phyloP scores from a whole-genome alignment of 805 yeast species.

The Hanseniaspora thailandica region DNA sequence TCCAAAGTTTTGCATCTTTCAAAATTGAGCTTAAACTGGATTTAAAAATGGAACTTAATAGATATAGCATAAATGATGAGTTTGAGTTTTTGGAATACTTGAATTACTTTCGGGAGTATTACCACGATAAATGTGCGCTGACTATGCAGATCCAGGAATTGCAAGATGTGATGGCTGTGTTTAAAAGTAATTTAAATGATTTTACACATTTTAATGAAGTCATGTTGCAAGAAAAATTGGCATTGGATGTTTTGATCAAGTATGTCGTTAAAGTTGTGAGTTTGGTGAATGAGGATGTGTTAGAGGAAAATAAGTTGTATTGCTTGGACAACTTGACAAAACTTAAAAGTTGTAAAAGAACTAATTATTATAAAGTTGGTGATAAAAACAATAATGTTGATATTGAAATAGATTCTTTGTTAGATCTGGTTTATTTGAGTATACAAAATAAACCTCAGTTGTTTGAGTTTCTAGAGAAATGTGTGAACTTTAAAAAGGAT shows the following conservation, averaged over 20 bases:
- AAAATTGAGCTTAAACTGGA: not conserved
- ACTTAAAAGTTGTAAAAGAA: not conserved
- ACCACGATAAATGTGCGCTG: not conserved
- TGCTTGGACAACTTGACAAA: not conserved
- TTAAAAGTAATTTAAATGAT: not conserved
- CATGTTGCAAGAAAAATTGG: not conserved
- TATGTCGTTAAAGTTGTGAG: not conserved
- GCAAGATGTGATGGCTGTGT: not conserved
- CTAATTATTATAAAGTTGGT: not conserved
- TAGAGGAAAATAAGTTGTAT: not conserved
- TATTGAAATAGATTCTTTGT: not conserved
- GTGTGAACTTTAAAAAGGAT: not conserved
- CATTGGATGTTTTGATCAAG: not conserved
- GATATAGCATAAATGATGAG: not conserved
- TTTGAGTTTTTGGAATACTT: not conserved
- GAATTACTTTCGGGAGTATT: not conserved
- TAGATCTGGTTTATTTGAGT: not conserved
- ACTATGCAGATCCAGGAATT: not conserved
- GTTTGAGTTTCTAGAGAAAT: not conserved
- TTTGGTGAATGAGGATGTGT: not conserved
- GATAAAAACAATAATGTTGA: not conserved
- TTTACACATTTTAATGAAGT: not conserved
- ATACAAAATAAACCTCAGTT: not conserved
- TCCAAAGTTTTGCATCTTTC: not conserved
- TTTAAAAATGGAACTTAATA: not conserved